A percentile compares a stretch with the other conserved stretches of the same genome.
phyloP scores from a whole-genome alignment of 2,329 filamentous ascomycete genomes.

The Penicillium sp. region DNA sequence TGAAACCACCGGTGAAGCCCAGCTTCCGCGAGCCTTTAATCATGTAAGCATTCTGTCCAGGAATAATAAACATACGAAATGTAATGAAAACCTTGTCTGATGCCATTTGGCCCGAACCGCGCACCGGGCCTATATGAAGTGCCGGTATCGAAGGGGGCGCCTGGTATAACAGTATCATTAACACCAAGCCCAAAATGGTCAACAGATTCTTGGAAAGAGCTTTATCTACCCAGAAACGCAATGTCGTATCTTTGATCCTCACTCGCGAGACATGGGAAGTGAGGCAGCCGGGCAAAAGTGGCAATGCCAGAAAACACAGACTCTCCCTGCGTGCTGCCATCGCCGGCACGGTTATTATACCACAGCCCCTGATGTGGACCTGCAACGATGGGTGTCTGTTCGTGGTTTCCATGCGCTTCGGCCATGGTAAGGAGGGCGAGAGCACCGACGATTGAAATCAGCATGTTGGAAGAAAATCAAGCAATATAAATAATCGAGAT shows the following conservation, averaged over 20 bases:
- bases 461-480: no score
- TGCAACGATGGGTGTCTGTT: no score
- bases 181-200: no score
- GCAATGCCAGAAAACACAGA: conserved; percentile 86
- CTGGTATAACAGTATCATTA: conserved; percentile 48
- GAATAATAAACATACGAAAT: no score
- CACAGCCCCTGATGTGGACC: no score
- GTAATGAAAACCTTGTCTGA: conserved; percentile 83
- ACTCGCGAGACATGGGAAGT: conserved; percentile 70
- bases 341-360: no score
- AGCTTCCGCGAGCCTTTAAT: conserved; percentile 47
- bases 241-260: conserved; percentile 74
- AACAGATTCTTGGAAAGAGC: no score
- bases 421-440: no score
- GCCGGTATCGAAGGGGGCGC: conserved; percentile 80
- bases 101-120: conserved; percentile 79
- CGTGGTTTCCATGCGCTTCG: no score
- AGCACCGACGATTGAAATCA: no score
- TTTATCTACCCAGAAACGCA: conserved; percentile 68
- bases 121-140: conserved; percentile 83
- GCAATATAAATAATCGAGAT: no score
- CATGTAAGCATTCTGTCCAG: neutral
- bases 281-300: conserved; percentile 77
- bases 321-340: conserved; percentile 69
- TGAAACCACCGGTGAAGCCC: conserved; percentile 74